Evolutionary conservation across 495 filamentous ascomycete species (phyloP).

Genomic region (Penicillium pulvis): DNA sequence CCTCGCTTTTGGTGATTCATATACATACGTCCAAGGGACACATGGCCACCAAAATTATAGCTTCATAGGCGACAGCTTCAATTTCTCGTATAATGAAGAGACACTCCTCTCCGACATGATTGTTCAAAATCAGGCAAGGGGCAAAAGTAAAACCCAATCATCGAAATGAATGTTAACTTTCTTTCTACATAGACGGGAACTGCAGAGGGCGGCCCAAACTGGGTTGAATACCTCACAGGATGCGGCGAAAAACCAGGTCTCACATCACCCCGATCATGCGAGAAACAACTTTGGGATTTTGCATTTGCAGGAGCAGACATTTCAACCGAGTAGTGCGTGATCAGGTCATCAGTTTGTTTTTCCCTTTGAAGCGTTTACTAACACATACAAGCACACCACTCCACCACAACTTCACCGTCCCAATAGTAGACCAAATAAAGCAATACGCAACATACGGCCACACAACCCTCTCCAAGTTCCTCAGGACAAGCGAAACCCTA

Average conservation of each 20-base stretch:
- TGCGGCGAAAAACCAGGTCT: conserved; percentile 43
- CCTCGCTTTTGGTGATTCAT: conserved; percentile 58
- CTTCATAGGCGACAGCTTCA: conserved; percentile 50
- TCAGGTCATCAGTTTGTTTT: not conserved
- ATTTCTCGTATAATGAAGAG: conserved; percentile 40
- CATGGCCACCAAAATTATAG: conserved; percentile 48
- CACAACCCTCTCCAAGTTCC: conserved; percentile 22
- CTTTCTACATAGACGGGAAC: conserved; percentile 30
- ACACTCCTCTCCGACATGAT: conserved; percentile 48
- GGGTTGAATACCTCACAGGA: conserved; percentile 50
- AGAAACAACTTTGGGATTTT: conserved; percentile 56
- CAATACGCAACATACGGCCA: conserved; percentile 40
- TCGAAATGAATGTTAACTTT: not conserved
- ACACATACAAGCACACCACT: conserved; percentile 36
- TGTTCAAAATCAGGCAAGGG: conserved; percentile 49
- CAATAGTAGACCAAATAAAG: conserved; percentile 43
- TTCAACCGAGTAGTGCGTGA: conserved; percentile 36
- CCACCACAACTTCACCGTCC: conserved; percentile 51
- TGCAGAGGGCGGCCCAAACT: conserved; percentile 53
- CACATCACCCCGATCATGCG: conserved; percentile 39
- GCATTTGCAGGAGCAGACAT: conserved; percentile 57
- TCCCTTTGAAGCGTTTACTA: not conserved
- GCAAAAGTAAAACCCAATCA: not conserved
- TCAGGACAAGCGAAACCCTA: conserved; percentile 34
- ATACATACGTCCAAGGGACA: conserved; percentile 56